Base-by-base conservation (phyloP, 139 green algal species). In the Chlamydomonas asymmetrica region DNA sequence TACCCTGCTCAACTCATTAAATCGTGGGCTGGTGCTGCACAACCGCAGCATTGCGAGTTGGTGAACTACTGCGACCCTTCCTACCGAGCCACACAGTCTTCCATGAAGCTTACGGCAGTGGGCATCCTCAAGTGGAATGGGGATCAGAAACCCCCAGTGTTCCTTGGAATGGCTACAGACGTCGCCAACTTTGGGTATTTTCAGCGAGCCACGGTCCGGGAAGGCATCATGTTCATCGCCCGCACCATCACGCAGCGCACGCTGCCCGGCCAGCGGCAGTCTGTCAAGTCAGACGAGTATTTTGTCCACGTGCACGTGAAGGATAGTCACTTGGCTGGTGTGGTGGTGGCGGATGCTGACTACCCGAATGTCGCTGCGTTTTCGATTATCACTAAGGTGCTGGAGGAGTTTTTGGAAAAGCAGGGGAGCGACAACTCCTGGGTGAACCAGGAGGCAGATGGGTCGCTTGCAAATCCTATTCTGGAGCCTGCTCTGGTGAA, bases 141-240 rank as follows among this genome's bases (percentile, higher is more conserved):
- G 4, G 87, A 93, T 7, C 86, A 91, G 7, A 76, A 73, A 6
- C 88, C 95, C 3, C 88, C 95, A 0, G 70, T 82, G 6, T 74
- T 94, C 29, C 75, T 99, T 18, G 96, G 92, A 2, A 80, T 89
- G 23, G 93, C 89, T 1, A 81, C 81, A 23, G 96, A 99, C 71
- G 79, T 99, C 18, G 92, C 75, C 18, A 89, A 87, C 41, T 99
- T 99, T 75, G 96, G 96, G 3, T 99, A 95, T 81, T 99, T 99
- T 65, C 91, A 97, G 73, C 77, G 92, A 2, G 82, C 73, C 27
- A 89, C 82, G 10, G 96, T 99, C 13, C 84, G 87, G 27, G 97
- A 99, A 79, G 94, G 98, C 81, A 88, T 99, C 1, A 91, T 76
- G 10, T 99, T 99, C 84, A 87, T 97, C 18, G 80, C 79, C n/a